Percentiles rank a stretch among this genome's conserved stretches.
phyloP scores from a whole-genome alignment of 768 basidiomycete genomes.

The Chalciporus pseudorubinellus region DNA sequence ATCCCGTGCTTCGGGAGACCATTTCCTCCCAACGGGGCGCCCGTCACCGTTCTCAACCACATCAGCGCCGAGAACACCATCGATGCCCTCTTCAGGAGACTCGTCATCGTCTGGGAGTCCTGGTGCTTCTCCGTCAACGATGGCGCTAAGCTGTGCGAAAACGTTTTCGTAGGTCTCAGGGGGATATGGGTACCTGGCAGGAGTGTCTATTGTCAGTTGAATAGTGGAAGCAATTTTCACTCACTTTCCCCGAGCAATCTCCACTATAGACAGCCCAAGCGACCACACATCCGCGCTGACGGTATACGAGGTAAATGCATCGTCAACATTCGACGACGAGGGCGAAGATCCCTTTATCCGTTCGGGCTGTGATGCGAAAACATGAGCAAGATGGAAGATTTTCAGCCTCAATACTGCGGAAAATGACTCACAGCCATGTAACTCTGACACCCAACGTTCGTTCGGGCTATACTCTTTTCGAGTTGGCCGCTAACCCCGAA shows the following conservation, averaged over 20 bases:
- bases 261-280: constrained; percentile 89
- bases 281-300: constrained; percentile 99
- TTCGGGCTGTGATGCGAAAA: constrained; percentile 63
- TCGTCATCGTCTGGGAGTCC: constrained; percentile 65
- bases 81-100: constrained; percentile 8
- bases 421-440: constrained; percentile 87
- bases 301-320: constrained; percentile 63
- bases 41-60: constrained; percentile 14
- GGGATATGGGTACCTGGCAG: constrained; percentile 79
- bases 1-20: constrained; percentile 58
- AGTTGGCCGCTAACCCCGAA: constrained; percentile 99
- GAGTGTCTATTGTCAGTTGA: constrained; percentile 1
- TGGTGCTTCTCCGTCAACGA: constrained; percentile 93
- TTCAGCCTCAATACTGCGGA: background rate
- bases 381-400: background rate
- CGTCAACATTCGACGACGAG: constrained; percentile 30
- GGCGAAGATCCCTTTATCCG: constrained; percentile 90
- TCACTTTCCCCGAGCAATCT: constrained; percentile 75
- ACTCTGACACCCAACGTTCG: constrained; percentile 97
- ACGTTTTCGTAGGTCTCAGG: constrained; percentile 97
- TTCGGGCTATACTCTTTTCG: constrained; percentile 94
- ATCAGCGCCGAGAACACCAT: constrained; percentile 8
- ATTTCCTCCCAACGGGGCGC: constrained; percentile 17
- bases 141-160: constrained; percentile 95
- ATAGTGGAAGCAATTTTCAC: background rate